These are phyloP conservation scores for Erysiphe neolycopersici DNA, from an alignment of 2,329 filamentous ascomycete genomes.

Conservation along the genomic window DNA sequence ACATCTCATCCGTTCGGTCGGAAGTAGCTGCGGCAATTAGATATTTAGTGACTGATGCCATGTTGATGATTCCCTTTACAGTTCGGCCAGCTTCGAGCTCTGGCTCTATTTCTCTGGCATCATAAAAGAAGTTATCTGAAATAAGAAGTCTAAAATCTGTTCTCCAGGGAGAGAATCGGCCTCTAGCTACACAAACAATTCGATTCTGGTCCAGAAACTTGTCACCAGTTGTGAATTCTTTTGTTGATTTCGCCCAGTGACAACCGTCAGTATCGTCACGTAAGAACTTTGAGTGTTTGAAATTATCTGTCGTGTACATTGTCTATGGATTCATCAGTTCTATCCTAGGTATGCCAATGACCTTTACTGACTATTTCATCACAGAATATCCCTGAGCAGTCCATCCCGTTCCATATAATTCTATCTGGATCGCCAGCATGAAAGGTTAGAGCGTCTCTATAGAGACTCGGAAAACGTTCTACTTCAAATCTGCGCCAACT, in stretches of 20 bases:
- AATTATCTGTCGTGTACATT: conserved; percentile 65
- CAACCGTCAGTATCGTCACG: conserved; percentile 47
- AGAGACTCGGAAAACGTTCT: conserved; percentile 26
- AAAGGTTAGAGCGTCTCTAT: conserved; percentile 37
- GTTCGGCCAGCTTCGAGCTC: conserved; percentile 47
- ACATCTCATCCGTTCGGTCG: conserved; percentile 63
- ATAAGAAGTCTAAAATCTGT: conserved; percentile 54
- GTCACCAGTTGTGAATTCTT: conserved; percentile 43
- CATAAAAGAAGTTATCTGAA: conserved; percentile 58
- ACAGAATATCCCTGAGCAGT: conserved; percentile 38
- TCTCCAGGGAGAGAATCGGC: conserved; percentile 40
- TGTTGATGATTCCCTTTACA: conserved; percentile 53
- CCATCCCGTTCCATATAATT: conserved; percentile 59
- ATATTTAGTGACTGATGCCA: conserved; percentile 66
- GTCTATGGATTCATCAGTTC: conserved; percentile 11
- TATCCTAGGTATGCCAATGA: not conserved
- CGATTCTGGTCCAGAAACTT: conserved; percentile 38
- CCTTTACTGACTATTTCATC: conserved; percentile 21
- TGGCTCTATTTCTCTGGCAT: conserved; percentile 42
- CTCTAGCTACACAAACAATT: conserved; percentile 55
- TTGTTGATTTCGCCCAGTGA: conserved; percentile 61
- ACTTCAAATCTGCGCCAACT: conserved; percentile 54
- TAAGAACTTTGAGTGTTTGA: conserved; percentile 40
- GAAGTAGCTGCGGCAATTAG: conserved; percentile 63
- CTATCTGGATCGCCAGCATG: conserved; percentile 63